Conservation (phyloP, 371 early-diverging fungal species). For the Apophysomyces sp. region DNA sequence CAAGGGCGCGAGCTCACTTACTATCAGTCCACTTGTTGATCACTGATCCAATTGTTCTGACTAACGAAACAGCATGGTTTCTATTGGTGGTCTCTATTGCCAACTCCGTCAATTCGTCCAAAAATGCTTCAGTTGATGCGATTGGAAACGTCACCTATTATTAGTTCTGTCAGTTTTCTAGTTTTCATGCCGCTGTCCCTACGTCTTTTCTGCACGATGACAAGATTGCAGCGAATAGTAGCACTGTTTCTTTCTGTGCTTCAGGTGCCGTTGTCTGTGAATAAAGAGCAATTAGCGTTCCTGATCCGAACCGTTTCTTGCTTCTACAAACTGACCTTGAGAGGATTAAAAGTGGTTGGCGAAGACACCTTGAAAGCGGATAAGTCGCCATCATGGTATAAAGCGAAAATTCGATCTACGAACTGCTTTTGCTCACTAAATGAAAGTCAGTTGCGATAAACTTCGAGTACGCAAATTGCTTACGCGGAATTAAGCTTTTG, state of each 20-base stretch:
- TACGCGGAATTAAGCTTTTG: conserved; percentile 48
- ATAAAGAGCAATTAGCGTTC: background rate
- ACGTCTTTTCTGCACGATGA: conserved; percentile 61
- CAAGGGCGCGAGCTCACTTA: conserved; percentile 9
- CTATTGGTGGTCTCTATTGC: conserved; percentile 41
- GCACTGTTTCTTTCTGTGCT: conserved; percentile 46
- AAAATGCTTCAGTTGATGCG: conserved; percentile 42
- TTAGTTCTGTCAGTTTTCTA: background rate
- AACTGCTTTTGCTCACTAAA: conserved; percentile 47
- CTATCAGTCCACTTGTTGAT: conserved; percentile 64
- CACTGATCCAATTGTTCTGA: conserved; percentile 55
- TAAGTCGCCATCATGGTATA: conserved; percentile 49
- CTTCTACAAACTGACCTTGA: conserved; percentile 13
- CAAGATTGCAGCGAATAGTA: conserved; percentile 54
- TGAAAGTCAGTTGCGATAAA: background rate
- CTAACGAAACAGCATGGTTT: conserved; percentile 38
- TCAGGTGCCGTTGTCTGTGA: conserved; percentile 23
- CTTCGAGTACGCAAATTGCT: background rate
- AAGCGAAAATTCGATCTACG: conserved; percentile 44
- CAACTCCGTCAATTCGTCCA: conserved; percentile 44
- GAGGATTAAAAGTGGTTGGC: conserved; percentile 14
- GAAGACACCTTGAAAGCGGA: conserved; percentile 11
- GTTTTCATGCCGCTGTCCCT: background rate
- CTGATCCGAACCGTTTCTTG: background rate
- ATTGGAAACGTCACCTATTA: conserved; percentile 51